Evolutionary conservation across 352 stramenopile species (phyloP), one percentile per base, ranked within the genome.

Genomic region (Blastocystis sp.): DNA sequence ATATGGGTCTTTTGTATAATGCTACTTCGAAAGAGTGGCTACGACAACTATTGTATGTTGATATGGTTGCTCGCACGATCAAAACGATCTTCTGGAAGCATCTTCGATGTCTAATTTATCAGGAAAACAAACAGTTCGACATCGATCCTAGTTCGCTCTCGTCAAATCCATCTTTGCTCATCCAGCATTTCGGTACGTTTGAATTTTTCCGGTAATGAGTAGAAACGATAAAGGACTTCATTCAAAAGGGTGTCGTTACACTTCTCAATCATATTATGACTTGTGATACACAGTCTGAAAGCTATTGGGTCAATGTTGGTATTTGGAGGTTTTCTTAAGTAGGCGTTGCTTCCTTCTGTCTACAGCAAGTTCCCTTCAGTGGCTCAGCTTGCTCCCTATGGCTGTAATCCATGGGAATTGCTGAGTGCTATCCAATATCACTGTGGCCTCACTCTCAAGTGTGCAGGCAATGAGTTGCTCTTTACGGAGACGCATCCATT

Each of bases 51-150:
- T 8, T 84, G 0, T 84, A 84, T 55, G 37, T 84, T 20, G 73
- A 84, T 29, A 84, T 84, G 73, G 26, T 84, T 3, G 73, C 73
- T 34, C 73, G 73, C 34, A 68, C 73, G 18, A 53, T 29, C n/a
- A 84, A 84, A 37, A 66, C 34, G 26, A 84, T 84, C 39, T 29
- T 84, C 11, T 84, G 73, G 73, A 84, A 84, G 73, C 59, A 84
- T 45, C 47, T 84, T 5, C 45, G 73, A 13, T 84, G 73, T 45
- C 23, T 84, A 47, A 84, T 84, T 26, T 84, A 84, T 37, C 59
- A 84, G 29, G 73, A 84, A 26, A 84, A 84, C 53, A 50, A 34
- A 23, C 43, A 84, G 50, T 23, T 68, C 43, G 73, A 84, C 39
- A 45, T 29, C 53, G 68, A 66, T 15, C 29, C 68, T 3, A 11